Evolutionary conservation across 805 yeast species (phyloP), one percentile per base, ranked within the genome.

Genomic region (Saturnispora zaruensis): DNA sequence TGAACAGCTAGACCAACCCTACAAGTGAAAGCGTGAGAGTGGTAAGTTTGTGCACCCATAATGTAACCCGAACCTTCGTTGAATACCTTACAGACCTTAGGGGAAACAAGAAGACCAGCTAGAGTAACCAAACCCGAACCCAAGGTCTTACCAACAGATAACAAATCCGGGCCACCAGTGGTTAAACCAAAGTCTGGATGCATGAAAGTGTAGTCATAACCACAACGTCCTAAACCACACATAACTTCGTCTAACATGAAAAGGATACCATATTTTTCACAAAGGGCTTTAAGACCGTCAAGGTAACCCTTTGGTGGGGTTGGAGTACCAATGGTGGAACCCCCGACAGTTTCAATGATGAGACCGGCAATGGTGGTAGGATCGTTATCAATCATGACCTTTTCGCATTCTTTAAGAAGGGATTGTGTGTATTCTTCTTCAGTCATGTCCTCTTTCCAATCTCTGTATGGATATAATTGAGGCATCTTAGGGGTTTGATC

Each of bases 191-290:
- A 57, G 5, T 57, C 60, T 25, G 60, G 60, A 45, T 56, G 56
- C 57, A 69, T 55, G 55, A 56, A 71, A 24, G 70, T 68, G 57
- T 57, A 71, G 54, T 72, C 74, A 55, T 74, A 67, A 44, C 81
- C 80, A 53, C 71, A 64, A 57, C 82, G 68, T 36, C 81, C 81
- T 41, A 75, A 68, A 36, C 82, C 82, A 59, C 78, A 76, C 80
- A 77, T 76, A 43, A 77, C 77, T 61, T 78, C 82, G 55, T 78
- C 82, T 28, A 74, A 61, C 64, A 74, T 67, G 54, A 77, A 64
- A 25, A 77, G 59, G 36, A 72, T 67, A 45, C 74, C 80, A 58
- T 76, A 77, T 59, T 77, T 77, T 57, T 74, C 71, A 60, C 79
- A 74, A 25, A 77, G 56, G 20, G 66, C 71, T 43, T 74, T 63